Evolutionary conservation across 2,329 filamentous ascomycete genomes (phyloP), one percentile per base, ranked within the genome.

Genomic region (Salinomyces thailandicus): DNA sequence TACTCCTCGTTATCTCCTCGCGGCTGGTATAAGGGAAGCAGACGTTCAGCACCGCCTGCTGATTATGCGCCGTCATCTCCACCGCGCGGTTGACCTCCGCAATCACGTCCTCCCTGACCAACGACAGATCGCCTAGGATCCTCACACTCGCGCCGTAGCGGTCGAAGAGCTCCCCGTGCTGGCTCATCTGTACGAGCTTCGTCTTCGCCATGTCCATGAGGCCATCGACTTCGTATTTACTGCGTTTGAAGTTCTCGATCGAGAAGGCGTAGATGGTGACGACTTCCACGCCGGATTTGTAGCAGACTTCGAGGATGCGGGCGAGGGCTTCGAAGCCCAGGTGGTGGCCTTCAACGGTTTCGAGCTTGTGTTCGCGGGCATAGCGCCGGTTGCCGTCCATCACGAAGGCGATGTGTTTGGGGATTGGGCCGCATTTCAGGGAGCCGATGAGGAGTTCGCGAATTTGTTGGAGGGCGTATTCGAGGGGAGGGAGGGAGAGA

Each of bases 331-430:
- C 91, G 52, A 96, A 98, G 2, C 91, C 91, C 50, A 93, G 67
- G 58, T 94, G 87, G 59, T 98, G 91, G 16, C 91, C 91, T 62
- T 98, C 89, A 20, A 96, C 79, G 0, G 87, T 94, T 67, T 98
- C 91, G 58, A 98, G 94, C 46, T 89, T 79, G 64, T 91, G 85
- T 45, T 73, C 82, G 43, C 84, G 75, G 11, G 91, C 91, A 66
- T 93, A 98, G 31, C 91, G 81, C 53, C 91, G 71, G 63, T 98
- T 98, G 38, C 91, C 91, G 59, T 98, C 91, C 91, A 98, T 98
- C 51, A 95, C 89, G 57, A 98, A 98, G n/a, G 91, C 91, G 42
- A 98, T 77, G 75, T 98, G 91, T 54, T 85, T 79, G 7, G 91
- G 91, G 37, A 98, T 81, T 2, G 86, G 85, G 0, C 91, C 91